Evolutionary conservation across 2,329 filamentous ascomycete genomes (phyloP).

Genomic region (Cytospora mali): DNA sequence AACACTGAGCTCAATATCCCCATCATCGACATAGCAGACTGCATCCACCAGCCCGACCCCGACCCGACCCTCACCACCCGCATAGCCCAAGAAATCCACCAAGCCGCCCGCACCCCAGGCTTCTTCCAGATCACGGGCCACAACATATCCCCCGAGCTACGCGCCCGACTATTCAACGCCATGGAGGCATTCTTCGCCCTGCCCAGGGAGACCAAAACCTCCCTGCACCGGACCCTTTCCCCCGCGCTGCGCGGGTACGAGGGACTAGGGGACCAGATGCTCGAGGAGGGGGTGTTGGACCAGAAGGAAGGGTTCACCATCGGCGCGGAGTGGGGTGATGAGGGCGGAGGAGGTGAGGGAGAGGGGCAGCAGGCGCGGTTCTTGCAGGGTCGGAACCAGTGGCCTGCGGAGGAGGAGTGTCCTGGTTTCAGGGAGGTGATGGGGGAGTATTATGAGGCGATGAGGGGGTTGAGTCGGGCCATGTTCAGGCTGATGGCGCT

Average conservation of each 20-base stretch:
- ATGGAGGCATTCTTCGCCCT: constrained; percentile 37
- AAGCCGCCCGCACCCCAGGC: constrained; percentile 45
- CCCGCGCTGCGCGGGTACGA: constrained; percentile 41
- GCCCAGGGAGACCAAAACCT: constrained; percentile 33
- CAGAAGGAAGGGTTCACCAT: constrained; percentile 5
- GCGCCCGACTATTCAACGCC: constrained; percentile 27
- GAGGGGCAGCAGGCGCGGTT: constrained; percentile 32
- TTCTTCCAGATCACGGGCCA: constrained; percentile 53
- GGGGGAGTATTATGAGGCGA: constrained; percentile 30
- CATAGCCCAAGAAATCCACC: constrained; percentile 35
- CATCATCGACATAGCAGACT: constrained; percentile 36
- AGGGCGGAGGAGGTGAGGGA: constrained; percentile 35
- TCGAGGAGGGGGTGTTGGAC: constrained; percentile 30
- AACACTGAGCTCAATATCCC: constrained; percentile 30
- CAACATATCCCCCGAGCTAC: constrained; percentile 40
- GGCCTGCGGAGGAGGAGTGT: constrained; percentile 34
- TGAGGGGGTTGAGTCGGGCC: constrained; percentile 29
- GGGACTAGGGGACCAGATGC: constrained; percentile 44
- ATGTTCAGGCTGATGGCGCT: constrained; percentile 31
- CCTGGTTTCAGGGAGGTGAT: constrained; percentile 30
- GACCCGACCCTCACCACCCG: constrained; percentile 26
- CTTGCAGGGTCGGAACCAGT: constrained; percentile 36
- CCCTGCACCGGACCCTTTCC: constrained; percentile 34
- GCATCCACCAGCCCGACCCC: constrained; percentile 23
- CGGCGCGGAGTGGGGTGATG: constrained; percentile 30